Conservation (phyloP, 192 early-diverging fungal genomes). For the Radiomyces spectabilis region DNA sequence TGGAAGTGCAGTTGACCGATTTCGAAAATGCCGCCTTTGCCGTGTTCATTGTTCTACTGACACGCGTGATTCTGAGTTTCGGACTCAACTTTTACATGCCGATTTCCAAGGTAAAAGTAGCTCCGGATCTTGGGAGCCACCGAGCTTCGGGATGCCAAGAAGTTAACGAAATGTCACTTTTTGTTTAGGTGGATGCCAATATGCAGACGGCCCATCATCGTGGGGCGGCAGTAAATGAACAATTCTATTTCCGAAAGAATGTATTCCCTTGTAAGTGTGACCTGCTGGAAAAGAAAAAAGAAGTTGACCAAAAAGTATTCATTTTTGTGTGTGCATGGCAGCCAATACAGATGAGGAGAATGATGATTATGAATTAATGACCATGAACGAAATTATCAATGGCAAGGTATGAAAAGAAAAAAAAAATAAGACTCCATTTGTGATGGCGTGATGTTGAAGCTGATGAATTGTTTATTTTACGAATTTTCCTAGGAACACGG, state of each 20-base stretch:
- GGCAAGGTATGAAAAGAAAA: too few relatives aligned
- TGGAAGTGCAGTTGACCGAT: conserved; percentile 95
- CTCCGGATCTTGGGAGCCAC: too few relatives aligned
- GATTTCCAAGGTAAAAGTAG: conserved; percentile 67
- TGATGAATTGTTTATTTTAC: neutral
- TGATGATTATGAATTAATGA: conserved; percentile 56
- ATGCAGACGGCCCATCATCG: conserved; percentile 83
- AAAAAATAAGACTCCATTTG: neutral
- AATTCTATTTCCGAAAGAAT: conserved; percentile 89
- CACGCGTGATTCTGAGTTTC: conserved; percentile 80
- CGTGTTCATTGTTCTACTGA: conserved; percentile 88
- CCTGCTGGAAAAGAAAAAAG: neutral
- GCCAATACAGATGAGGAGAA: conserved; percentile 28
- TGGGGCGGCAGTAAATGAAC: conserved; percentile 72
- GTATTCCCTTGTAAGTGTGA: conserved; percentile 45
- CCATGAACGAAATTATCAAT: conserved; percentile 90
- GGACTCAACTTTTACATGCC: conserved; percentile 95
- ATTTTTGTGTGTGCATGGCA: neutral
- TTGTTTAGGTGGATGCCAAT: conserved; percentile 77
- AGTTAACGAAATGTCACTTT: neutral
- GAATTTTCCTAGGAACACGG: conserved; percentile 32
- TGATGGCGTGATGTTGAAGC: neutral
- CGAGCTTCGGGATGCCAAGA: too few relatives aligned
- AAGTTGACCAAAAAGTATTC: neutral
- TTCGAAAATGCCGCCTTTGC: conserved; percentile 96